Evolutionary conservation across 768 basidiomycete species (phyloP).

Genomic region (Pisolithus albus): DNA sequence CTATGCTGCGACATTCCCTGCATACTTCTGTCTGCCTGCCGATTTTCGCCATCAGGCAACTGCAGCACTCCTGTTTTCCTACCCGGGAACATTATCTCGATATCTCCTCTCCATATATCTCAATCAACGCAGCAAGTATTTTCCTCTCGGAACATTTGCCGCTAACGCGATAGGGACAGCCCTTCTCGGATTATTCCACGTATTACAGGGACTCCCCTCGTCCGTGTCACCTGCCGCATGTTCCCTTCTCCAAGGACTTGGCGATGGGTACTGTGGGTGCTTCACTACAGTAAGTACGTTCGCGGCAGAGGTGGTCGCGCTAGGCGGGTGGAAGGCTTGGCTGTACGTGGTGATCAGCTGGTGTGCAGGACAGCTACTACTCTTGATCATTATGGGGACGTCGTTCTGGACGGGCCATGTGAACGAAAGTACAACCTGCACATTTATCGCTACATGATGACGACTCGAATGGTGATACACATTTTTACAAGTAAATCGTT

Average conservation of each 20-base stretch:
- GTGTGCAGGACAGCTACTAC: slow-evolving; percentile 57
- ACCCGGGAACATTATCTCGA: slow-evolving; percentile 81
- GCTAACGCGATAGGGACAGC: slow-evolving; percentile 78
- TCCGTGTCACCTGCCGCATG: slow-evolving; percentile 49
- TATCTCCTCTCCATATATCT: slow-evolving; percentile 69
- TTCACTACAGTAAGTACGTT: slow-evolving; percentile 94
- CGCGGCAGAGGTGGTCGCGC: slow-evolving; percentile 63
- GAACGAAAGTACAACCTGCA: slow-evolving; percentile 45
- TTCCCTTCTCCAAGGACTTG: slow-evolving; percentile 69
- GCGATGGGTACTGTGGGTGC: slow-evolving; percentile 93
- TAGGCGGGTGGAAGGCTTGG: slow-evolving; percentile 52
- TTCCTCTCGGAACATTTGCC: slow-evolving; percentile 75
- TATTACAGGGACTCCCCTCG: slow-evolving; percentile 50
- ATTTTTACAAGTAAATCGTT: background rate
- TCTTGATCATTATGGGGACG: slow-evolving; percentile 69
- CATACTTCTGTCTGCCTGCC: slow-evolving; percentile 69
- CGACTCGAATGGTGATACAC: background rate
- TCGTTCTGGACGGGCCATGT: slow-evolving; percentile 47
- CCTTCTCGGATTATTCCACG: slow-evolving; percentile 67
- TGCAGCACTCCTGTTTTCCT: slow-evolving; percentile 83
- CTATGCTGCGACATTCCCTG: slow-evolving; percentile 69
- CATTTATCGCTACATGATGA: slow-evolving; percentile 21
- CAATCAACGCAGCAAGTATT: slow-evolving; percentile 53
- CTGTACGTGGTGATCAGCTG: slow-evolving; percentile 68
- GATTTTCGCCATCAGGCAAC: slow-evolving; percentile 72